Base-by-base conservation (phyloP, 345 rosid genomes). In the Gossypium raimondii region DNA sequence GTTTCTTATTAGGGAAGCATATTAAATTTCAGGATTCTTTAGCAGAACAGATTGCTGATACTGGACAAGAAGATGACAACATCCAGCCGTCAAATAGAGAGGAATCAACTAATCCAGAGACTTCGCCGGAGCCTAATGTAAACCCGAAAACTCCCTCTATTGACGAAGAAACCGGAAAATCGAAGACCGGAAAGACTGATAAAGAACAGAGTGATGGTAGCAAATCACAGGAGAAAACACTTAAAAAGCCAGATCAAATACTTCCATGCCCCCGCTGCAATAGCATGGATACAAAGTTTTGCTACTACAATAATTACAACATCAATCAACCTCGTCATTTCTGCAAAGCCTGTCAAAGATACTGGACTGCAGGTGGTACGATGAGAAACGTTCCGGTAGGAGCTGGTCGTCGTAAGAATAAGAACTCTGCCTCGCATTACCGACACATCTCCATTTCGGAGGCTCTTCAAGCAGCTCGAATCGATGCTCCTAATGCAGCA, bases 361-460 rank as follows among this genome's bases (percentile, higher is more conserved):
- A 93, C 72, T 93, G 97, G 97, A 93, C 97, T 4, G 94, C 96
- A 0, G 96, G 98, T 7, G 98, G 98, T 2, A 89, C 94, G 50
- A 92, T 93, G 98, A 92, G 98, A 78, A 93, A 89, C 59, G 93
- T 92, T 1, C 93, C 98, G 0, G 90, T 93, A 0, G 98, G 97
- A 12, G 97, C 98, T 13, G 98, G 98, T 9, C 89, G 98, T 6
- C 85, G 98, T 82, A 93, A 90, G 87, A 92, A 89, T 86, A 93
- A 92, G 87, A 90, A 82, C 73, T 81, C 89, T 9, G 82, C 90
- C 9, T 84, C 87, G 11, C 93, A 85, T 22, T 87, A 85, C 76
- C 89, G 78, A 10, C 94, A 90, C 73, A 86, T 92, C 76, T 77
- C 89, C 48, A 93, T 92, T 48, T 90, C 97, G 3, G 98, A 91